Percentiles rank a stretch among this genome's conserved stretches.
These are phyloP conservation scores for Sporothrix mexicana DNA, from an alignment of 2,329 filamentous ascomycete species.

Conservation along the genomic window DNA sequence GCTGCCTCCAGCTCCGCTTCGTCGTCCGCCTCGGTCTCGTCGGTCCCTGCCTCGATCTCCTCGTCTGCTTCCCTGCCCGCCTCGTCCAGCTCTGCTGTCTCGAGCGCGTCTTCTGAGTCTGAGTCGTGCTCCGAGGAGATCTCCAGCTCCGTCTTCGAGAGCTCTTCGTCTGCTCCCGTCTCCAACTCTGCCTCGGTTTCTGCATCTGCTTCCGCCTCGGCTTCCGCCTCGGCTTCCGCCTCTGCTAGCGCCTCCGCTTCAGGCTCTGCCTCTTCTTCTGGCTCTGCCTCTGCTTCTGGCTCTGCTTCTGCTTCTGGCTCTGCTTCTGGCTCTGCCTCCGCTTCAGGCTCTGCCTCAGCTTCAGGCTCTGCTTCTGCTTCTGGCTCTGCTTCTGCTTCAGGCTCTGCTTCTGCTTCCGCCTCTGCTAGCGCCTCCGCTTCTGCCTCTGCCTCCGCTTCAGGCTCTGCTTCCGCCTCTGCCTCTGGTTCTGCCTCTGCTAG, in stretches of 20 bases:
- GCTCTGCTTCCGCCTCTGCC: constrained; percentile 39
- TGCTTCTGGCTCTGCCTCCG: constrained; percentile 19
- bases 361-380: constrained; percentile 22
- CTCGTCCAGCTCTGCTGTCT: constrained; percentile 16
- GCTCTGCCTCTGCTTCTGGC: neutral
- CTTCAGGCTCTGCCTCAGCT: neutral
- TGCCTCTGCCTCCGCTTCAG: neutral
- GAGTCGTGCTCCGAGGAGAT: constrained; percentile 17
- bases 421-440: constrained; percentile 8
- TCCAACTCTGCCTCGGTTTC: neutral
- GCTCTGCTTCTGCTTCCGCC: neutral
- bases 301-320: neutral
- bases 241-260: constrained; percentile 1
- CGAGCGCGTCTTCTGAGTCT: constrained; percentile 13
- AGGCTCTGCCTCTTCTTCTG: neutral
- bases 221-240: neutral
- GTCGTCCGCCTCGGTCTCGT: constrained; percentile 27
- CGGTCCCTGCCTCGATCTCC: neutral
- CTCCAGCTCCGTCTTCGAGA: constrained; percentile 4
- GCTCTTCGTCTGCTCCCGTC: neutral
- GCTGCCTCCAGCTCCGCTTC: neutral
- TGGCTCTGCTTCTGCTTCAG: constrained; percentile 26
- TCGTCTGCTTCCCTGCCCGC: constrained; percentile 6
- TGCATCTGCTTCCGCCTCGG: neutral
- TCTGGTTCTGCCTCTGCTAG: constrained; percentile 44